Evolutionary conservation across 345 rosid genomes (phyloP).

Genomic region (Ceriops zippeliana): DNA sequence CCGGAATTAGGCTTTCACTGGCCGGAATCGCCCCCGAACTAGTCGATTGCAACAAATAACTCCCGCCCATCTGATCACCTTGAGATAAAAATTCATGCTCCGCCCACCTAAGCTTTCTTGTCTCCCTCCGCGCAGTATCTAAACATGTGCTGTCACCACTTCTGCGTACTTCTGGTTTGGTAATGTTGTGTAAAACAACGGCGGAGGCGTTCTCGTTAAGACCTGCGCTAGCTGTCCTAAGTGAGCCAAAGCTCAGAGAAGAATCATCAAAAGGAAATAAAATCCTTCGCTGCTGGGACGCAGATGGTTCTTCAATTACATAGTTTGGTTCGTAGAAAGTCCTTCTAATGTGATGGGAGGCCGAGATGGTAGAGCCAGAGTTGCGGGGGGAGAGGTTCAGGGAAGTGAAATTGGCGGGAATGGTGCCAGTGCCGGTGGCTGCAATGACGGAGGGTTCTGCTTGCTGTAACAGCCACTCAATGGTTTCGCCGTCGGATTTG

Average conservation of each 20-base stretch:
- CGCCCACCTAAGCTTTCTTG: slow-evolving; percentile 28
- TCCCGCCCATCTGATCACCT: slow-evolving; percentile 37
- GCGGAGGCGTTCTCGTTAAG: background rate
- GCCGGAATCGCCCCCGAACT: slow-evolving; percentile 54
- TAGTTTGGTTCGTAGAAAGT: slow-evolving; percentile 42
- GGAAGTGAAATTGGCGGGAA: slow-evolving; percentile 87
- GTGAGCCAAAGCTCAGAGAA: slow-evolving; percentile 18
- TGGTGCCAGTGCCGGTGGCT: slow-evolving; percentile 91
- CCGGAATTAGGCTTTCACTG: slow-evolving; percentile 45
- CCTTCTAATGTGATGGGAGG: slow-evolving; percentile 55
- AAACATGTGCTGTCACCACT: slow-evolving; percentile 7
- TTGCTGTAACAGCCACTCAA: slow-evolving; percentile 84
- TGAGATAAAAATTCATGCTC: slow-evolving; percentile 24
- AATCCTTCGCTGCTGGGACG: slow-evolving; percentile 24
- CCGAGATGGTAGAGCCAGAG: slow-evolving; percentile 70
- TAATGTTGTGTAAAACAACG: background rate
- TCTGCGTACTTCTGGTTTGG: slow-evolving; percentile 35
- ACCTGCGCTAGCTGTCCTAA: slow-evolving; percentile 8
- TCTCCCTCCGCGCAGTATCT: slow-evolving; percentile 18
- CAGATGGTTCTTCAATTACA: slow-evolving; percentile 13
- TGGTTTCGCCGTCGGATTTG: slow-evolving; percentile 86
- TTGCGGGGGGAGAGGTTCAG: slow-evolving; percentile 81
- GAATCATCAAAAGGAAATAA: slow-evolving; percentile 27
- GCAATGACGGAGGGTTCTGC: slow-evolving; percentile 91
- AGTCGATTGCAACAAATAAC: slow-evolving; percentile 44